Conservation (phyloP, 805 yeast species). For the Ogataea neopini region DNA sequence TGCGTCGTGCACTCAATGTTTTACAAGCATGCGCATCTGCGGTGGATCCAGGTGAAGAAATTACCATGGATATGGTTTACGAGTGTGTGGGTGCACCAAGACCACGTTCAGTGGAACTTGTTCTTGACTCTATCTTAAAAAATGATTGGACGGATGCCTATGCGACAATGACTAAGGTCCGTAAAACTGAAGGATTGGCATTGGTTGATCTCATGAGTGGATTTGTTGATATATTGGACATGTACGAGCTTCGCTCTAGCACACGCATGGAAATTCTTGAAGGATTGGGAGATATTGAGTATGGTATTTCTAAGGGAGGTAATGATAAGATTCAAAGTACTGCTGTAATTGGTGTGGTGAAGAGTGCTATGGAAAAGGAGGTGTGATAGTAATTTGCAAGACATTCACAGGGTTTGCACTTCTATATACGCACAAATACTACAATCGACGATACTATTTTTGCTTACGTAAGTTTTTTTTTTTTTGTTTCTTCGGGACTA, state of each 20-base stretch:
- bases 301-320: constrained; percentile 89
- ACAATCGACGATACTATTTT: background rate
- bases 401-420: too few relatives aligned
- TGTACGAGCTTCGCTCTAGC: constrained; percentile 60
- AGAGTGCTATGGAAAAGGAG: constrained; percentile 58
- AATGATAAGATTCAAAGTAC: constrained; percentile 86
- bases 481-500: background rate
- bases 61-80: constrained; percentile 75
- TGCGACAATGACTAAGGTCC: constrained; percentile 62
- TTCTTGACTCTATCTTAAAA: constrained; percentile 73
- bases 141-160: constrained; percentile 87
- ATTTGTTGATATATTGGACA: constrained; percentile 66
- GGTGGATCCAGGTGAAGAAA: constrained; percentile 48
- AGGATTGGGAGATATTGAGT: constrained; percentile 85
- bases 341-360: constrained; percentile 86
- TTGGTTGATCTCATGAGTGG: constrained; percentile 81
- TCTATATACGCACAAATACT: background rate
- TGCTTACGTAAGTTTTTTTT: background rate
- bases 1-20: constrained; percentile 93
- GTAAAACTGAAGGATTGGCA: constrained; percentile 81
- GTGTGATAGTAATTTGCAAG: too few relatives aligned
- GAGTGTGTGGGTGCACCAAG: constrained; percentile 96
- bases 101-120: constrained; percentile 77
- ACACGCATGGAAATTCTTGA: constrained; percentile 66
- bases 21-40: constrained; percentile 93